Percentiles rank a stretch among this genome's conserved stretches.
These are phyloP conservation scores for Sporisorium iseilematis-ciliati DNA, from an alignment of 1,284 basidiomycete species.

Conservation along the genomic window DNA sequence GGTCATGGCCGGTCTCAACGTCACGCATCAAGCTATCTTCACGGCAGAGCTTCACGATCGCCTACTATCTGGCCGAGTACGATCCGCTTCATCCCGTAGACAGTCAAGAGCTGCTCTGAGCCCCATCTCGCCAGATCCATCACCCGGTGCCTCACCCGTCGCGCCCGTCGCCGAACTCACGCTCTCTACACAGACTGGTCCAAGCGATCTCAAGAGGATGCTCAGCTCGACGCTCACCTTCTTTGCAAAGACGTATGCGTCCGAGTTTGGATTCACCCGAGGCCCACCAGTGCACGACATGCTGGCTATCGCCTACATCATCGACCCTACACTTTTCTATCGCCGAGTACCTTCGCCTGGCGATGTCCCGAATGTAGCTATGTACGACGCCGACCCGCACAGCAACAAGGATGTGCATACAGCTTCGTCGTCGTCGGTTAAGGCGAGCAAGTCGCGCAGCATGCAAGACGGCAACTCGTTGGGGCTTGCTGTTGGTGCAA, in stretches of 20 bases:
- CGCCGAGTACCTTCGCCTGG: constrained; percentile 46
- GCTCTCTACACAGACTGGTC: constrained; percentile 24
- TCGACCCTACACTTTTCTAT: constrained; percentile 60
- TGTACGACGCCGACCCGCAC: constrained; percentile 43
- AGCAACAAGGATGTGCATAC: constrained; percentile 32
- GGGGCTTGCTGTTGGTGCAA: constrained; percentile 18
- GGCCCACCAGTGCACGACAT: constrained; percentile 65
- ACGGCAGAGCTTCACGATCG: constrained; percentile 50
- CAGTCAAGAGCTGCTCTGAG: constrained; percentile 24
- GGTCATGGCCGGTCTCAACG: constrained; percentile 64
- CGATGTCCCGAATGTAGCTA: constrained; percentile 27
- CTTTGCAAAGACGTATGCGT: constrained; percentile 54
- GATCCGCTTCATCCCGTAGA: constrained; percentile 38
- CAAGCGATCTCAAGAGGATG: constrained; percentile 44
- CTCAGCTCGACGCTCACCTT: constrained; percentile 58
- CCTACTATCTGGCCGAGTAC: constrained; percentile 26
- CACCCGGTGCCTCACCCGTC: constrained; percentile 20
- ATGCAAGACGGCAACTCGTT: constrained; percentile 18
- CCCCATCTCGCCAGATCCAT: constrained; percentile 22
- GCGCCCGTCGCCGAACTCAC: constrained; percentile 17
- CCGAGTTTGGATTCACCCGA: constrained; percentile 57
- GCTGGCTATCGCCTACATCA: constrained; percentile 61
- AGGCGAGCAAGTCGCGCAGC: constrained; percentile 1
- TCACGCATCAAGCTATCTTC: constrained; percentile 63
- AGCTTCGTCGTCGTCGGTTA: not conserved